Evolutionary conservation across 2,329 filamentous ascomycete genomes (phyloP), one percentile per base, ranked within the genome.

Genomic region (Seiridium cupressi): DNA sequence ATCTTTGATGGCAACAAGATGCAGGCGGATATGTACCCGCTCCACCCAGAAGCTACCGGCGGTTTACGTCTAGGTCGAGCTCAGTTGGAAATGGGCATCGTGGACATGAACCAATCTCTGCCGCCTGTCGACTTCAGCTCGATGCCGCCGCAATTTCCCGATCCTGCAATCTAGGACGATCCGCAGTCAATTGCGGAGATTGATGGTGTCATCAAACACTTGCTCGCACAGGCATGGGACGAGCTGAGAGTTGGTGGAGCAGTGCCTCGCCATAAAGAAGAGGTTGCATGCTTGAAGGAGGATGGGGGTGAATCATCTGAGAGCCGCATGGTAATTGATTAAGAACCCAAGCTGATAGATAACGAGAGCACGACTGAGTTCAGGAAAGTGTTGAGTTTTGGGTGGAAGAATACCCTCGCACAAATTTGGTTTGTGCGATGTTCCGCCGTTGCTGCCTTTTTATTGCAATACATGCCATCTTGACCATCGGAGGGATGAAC

Each of bases 1-100:
- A 80, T 98, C 26, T 97, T 98, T 69, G 93, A 98, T 73, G 93
- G 93, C 11, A 90, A 92, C 66, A 84, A 83, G 51, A 90, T 91
- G 75, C 85, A 91, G 65, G 91, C 90, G 0, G 87, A 87, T 2
- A 88, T 95, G 65, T 97, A 95, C 72, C 84, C 92, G 2, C 80
- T 98, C 47, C 92, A 96, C 71, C 91, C 92, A 0, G 55, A 58
- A 44, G 13, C 55, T 13, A 44, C 51, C 2, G 51, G 51, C 3
- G 83, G 87, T 58, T 84, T 83, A 34, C 71, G 70, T 31, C 77
- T 88, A 10, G 86, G 85, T 47, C 73, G 76, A 32, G 75, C 73
- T 26, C 76, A 83, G 65, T 75, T 86, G 1, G 67, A 70, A 4
- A 55, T 66, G n/a, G 58, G 62, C 31, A 65, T 67, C 53, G 60